phyloP scores from a whole-genome alignment of 805 yeast genomes.

The Cyberlindnera mrakii region DNA sequence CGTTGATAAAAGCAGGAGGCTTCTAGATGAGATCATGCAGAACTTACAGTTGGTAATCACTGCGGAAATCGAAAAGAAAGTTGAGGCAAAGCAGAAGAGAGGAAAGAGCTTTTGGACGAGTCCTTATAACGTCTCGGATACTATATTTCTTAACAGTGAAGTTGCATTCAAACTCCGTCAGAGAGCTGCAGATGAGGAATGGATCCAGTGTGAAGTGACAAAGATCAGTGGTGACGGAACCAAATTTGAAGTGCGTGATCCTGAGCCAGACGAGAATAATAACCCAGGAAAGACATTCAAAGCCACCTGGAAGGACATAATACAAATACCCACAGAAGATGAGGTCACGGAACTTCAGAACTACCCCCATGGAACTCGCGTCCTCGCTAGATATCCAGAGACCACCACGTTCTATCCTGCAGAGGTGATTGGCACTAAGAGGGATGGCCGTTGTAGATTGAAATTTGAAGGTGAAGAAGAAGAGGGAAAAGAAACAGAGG shows the following conservation, averaged over 20 bases:
- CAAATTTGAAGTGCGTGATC: slow-evolving; percentile 86
- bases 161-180: slow-evolving; percentile 80
- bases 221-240: slow-evolving; percentile 70
- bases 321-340: slow-evolving; percentile 57
- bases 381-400: slow-evolving; percentile 92
- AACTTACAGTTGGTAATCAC: slow-evolving; percentile 43
- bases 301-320: slow-evolving; percentile 74
- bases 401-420: slow-evolving; percentile 97
- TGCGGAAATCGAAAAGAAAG: slow-evolving; percentile 20
- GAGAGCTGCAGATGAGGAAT: slow-evolving; percentile 72
- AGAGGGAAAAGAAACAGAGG: slow-evolving; percentile 91
- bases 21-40: slow-evolving; percentile 34
- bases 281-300: slow-evolving; percentile 83
- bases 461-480: slow-evolving; percentile 97
- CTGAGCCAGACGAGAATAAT: slow-evolving; percentile 92
- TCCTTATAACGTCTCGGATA: slow-evolving; percentile 53
- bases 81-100: slow-evolving; percentile 20
- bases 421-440: slow-evolving; percentile 69
- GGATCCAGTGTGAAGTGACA: slow-evolving; percentile 93
- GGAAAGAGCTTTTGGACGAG: slow-evolving; percentile 36
- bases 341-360: slow-evolving; percentile 37
- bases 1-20: slow-evolving; percentile 43
- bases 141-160: slow-evolving; percentile 62
- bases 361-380: slow-evolving; percentile 74
- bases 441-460: slow-evolving; percentile 72